Base-by-base conservation (phyloP, 768 basidiomycete species). In the Termitomyces sp. region DNA sequence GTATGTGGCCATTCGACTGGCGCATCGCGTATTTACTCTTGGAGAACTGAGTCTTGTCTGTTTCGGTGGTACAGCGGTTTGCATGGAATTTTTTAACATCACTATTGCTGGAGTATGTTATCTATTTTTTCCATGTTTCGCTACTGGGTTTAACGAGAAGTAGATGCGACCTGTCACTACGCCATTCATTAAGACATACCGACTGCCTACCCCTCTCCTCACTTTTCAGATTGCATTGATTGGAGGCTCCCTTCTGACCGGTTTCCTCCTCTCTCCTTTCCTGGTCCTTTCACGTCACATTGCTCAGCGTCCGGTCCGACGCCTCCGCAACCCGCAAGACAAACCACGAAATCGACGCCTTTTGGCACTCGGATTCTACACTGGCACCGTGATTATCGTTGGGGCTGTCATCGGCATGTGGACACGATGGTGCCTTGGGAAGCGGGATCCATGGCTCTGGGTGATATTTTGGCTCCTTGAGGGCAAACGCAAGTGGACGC, bases 1-100 rank as follows among this genome's bases (percentile, higher is more conserved):
- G 47, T 99, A 98, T 70, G 78, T 90, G 48, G 90, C 90, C 43
- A 79, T 97, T 43, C 83, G 97, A 24, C 79, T 99, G 45, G 95
- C 94, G 4, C 90, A 97, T 65, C 83, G 90, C n/a, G 92, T 91
- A 11, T 95, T 98, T 72, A 98, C 95, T 0, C 80, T 99, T 1
- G 97, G 97, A 33, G 97, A 99, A 69, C 80, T 98, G 18, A 89
- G 88, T 26, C 73, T 98, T 26, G 91, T 96, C 18, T 89, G 87
- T 45, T 92, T 92, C 62, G 93, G 94, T 43, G 94, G 90, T 5
- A 90, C 94, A 2, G 87, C 87, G 0, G 68, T 98, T 24, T 87
- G 86, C 63, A 86, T 94, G 77, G 96, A 98, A 70, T 79, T 90
- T 35, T 75, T 94, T 60, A 90, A 92, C 63, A 68, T 98, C 51